Conservation (phyloP, 2,329 filamentous ascomycete species). For the Catunica adiposa region DNA sequence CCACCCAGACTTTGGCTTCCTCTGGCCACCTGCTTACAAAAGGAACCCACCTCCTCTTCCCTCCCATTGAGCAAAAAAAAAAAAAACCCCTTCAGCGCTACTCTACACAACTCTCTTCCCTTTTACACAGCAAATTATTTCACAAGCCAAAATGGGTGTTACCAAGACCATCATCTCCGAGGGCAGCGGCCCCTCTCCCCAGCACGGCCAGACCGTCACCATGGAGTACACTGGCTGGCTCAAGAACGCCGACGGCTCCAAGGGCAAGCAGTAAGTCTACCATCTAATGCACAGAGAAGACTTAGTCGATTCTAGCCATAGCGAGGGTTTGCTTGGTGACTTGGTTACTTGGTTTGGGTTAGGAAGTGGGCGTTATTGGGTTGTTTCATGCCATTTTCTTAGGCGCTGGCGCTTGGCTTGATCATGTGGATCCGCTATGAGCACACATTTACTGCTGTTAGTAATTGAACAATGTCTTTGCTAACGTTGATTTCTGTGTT, state of each 20-base stretch:
- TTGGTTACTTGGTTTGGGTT: neutral
- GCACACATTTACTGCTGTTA: too few relatives aligned
- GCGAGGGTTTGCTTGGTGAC: neutral
- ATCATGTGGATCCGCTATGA: neutral
- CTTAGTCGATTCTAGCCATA: too few relatives aligned
- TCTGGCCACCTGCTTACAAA: neutral
- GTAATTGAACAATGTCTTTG: neutral
- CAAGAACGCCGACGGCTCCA: slow-evolving; percentile 46
- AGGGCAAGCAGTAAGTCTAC: slow-evolving; percentile 54
- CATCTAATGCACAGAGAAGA: neutral
- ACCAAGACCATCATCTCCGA: slow-evolving; percentile 45
- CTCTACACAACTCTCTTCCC: slow-evolving; percentile 3
- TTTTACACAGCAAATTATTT: neutral
- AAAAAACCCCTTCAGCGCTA: neutral
- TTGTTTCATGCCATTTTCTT: too few relatives aligned
- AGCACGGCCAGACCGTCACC: slow-evolving; percentile 53
- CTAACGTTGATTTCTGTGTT: neutral
- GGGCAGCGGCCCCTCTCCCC: slow-evolving; percentile 48
- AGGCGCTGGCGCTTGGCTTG: too few relatives aligned
- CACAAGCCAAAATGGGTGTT: slow-evolving; percentile 47
- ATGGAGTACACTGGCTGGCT: slow-evolving; percentile 90
- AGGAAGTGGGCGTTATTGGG: neutral
- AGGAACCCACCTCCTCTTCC: neutral
- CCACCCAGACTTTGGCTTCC: neutral
- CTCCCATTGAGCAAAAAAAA: too few relatives aligned